Evolutionary conservation across 352 stramenopile species (phyloP), one percentile per base, ranked within the genome.

Genomic region (Phytophthora idaei): DNA sequence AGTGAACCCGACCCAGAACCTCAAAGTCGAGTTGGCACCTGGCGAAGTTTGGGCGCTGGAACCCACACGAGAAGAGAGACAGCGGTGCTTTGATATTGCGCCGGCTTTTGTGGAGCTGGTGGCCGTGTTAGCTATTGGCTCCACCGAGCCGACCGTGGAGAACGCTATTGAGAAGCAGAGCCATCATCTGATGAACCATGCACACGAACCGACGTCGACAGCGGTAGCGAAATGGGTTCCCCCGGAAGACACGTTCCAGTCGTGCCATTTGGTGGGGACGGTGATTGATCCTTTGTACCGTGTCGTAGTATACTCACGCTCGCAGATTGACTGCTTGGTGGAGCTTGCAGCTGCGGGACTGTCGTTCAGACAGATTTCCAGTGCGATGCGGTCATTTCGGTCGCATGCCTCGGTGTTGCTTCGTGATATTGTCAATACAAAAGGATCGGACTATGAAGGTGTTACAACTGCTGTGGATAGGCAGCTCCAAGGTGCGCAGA

Each of bases 261-360:
- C 54, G 31, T 78, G 54, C 48, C 47, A 32, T 0, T 60, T 71
- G n/a, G 45, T 73, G 5, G 54, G 39, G 0, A 67, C 50, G 0
- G 54, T 66, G 2, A 48, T 61, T n/a, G 53, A 72, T 5, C 56
- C 62, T 0, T 10, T 76, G 31, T 73, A 76, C 36, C 69, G 67
- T 6, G 62, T 81, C 14, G 52, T 74, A 42, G 60, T 55, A 14
- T 59, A 65, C 55, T 78, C 67, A 4, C 65, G 69, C 25, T 56
- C 71, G 36, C 61, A 81, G 52, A 55, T 81, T 44, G 70, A 78
- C 48, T 73, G 67, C 28, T 39, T 76, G 36, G 73, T 73, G 56
- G 66, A 78, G 47, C 61, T 81, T 15, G 49, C 65, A 28, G 70
- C 69, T 48, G 63, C 65, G 1, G 73, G 73, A 10, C 21, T 81